Base-by-base conservation (phyloP, 177 flowering plant species). In the Vitis hybrid region DNA sequence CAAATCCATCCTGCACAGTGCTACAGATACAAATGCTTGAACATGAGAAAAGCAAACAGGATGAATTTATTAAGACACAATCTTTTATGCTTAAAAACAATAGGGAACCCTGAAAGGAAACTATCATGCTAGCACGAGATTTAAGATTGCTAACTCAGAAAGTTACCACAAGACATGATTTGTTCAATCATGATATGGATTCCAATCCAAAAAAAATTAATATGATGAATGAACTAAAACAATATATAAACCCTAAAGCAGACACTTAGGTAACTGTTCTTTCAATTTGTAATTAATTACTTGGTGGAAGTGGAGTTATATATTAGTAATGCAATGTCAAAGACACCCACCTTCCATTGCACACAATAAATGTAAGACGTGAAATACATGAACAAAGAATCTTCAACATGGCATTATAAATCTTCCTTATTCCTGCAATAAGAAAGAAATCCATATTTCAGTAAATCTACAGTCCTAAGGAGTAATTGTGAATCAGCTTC, bases 1-100 rank as follows among this genome's bases (percentile, higher is more conserved):
- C 94, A 81, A 79, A 87, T 50, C 89, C 92, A 69, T 82, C 88
- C 83, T 83, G 89, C 80, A 81, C 65, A 75, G 62, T 81, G 77
- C 97, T 91, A 68, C 65, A 80, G 64, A 64, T 67, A 67, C 54
- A 67, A 69, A 49, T 5, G 19, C 18, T 26, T 30, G 59, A 71
- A 32, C 48, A 62, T 56, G 39, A 70, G 70, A 51, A 56, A 70
- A 70, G 62, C 26, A 57, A 56, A 60, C 58, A 51, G 57, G 11
- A 73, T 14, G 8, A 45, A 45, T 18, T 19, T 57, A 12, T 19
- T 51, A n/a, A n/a, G 5, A 55, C 51, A 65, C 10, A 51, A 14
- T 34, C 4, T 34, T 18, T 45, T 39, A 39, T 39, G 45, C 45
- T 39, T 39, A 39, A 39, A 39, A 39, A 39, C 45, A 39, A 39